Percentiles rank a stretch among this genome's conserved stretches.
These are phyloP conservation scores for Citrus inodora DNA, from an alignment of 345 rosid species.

Conservation along the genomic window DNA sequence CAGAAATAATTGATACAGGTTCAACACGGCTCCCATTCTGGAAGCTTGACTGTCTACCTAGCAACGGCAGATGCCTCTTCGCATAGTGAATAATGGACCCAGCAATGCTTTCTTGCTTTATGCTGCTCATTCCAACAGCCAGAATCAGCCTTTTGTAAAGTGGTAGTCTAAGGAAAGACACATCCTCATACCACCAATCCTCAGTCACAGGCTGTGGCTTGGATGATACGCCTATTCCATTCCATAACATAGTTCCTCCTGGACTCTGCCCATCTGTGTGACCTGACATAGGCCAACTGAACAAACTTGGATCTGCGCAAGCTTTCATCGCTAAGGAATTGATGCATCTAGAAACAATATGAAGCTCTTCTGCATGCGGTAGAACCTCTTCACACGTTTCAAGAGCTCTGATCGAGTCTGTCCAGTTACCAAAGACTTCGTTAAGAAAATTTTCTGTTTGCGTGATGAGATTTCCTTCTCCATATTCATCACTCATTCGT, in stretches of 20 bases:
- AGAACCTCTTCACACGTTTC: constrained; percentile 65
- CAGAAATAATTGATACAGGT: constrained; percentile 22
- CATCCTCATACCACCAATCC: constrained; percentile 94
- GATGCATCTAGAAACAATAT: constrained; percentile 74
- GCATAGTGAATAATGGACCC: constrained; percentile 72
- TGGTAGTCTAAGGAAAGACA: constrained; percentile 49
- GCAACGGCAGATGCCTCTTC: constrained; percentile 62
- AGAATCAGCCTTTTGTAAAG: constrained; percentile 61
- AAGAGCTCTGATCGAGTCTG: constrained; percentile 67
- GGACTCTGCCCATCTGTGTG: constrained; percentile 20
- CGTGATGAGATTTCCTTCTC: constrained; percentile 64
- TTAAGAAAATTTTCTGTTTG: constrained; percentile 66
- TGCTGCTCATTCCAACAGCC: constrained; percentile 52
- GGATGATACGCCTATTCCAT: constrained; percentile 52
- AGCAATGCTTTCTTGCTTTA: constrained; percentile 48
- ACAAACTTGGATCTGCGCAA: constrained; percentile 55
- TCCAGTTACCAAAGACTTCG: constrained; percentile 60
- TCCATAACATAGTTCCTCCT: constrained; percentile 52
- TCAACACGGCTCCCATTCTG: constrained; percentile 24
- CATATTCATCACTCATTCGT: constrained; percentile 67
- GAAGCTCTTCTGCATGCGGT: constrained; percentile 68
- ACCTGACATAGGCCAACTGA: constrained; percentile 62
- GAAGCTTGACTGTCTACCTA: constrained; percentile 46
- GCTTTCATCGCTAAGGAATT: constrained; percentile 76
- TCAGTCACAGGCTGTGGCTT: constrained; percentile 34